phyloP scores from a whole-genome alignment of 129 eudicot genomes.

The Tagetes patula region DNA sequence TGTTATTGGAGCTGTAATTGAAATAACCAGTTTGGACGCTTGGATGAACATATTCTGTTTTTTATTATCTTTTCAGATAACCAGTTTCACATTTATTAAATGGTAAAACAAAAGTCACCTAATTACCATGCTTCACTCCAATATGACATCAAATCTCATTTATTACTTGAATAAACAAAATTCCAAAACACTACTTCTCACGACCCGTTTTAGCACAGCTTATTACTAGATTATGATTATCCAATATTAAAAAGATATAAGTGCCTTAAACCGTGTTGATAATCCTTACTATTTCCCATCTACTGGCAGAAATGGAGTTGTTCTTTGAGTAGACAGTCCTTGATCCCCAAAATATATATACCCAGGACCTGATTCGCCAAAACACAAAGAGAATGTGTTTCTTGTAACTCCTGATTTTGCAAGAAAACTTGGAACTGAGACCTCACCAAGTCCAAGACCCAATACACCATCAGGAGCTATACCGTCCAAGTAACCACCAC shows the following conservation, averaged over 20 bases:
- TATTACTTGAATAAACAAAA: not conserved
- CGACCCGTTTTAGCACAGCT: not conserved
- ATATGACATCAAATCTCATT: not conserved
- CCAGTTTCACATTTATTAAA: slow-evolving; percentile 12
- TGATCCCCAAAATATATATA: slow-evolving; percentile 88
- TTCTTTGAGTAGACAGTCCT: slow-evolving; percentile 61
- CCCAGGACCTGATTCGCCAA: slow-evolving; percentile 82
- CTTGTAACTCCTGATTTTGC: slow-evolving; percentile 70
- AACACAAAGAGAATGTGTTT: slow-evolving; percentile 84
- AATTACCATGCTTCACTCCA: not conserved
- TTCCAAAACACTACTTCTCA: slow-evolving; percentile 1
- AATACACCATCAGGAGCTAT: slow-evolving; percentile 96
- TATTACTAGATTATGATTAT: not conserved
- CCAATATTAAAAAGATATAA: slow-evolving; percentile 6
- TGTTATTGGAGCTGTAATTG: not conserved
- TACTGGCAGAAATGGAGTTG: slow-evolving; percentile 66
- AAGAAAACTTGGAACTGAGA: slow-evolving; percentile 84
- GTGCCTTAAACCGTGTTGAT: slow-evolving; percentile 16
- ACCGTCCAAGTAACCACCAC: slow-evolving; percentile 90
- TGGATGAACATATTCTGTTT: not conserved
- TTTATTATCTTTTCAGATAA: slow-evolving; percentile 8
- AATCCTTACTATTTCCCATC: slow-evolving; percentile 65
- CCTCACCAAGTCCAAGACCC: slow-evolving; percentile 83
- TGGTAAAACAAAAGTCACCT: not conserved
- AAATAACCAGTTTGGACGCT: not conserved